A percentile compares a stretch with the other conserved stretches of the same genome.
Evolutionary conservation across 108 stramenopile genomes (phyloP).

Genomic region (Pseudonitzschia multistriata): DNA sequence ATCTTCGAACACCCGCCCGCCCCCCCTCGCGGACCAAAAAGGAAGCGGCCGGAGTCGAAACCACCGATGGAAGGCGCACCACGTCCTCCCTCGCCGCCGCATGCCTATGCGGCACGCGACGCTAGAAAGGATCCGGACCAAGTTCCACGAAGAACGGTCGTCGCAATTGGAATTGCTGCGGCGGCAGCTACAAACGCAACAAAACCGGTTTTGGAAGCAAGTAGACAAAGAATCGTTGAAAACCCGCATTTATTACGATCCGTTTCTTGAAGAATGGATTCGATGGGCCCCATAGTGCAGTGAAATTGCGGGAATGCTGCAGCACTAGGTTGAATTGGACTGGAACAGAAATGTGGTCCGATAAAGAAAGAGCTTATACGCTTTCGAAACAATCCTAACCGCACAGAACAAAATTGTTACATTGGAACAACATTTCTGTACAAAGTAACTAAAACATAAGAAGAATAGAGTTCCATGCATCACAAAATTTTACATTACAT

Average conservation of each 20-base stretch:
- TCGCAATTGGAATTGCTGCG: not conserved
- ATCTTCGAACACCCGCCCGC: conserved; percentile 10
- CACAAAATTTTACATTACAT: too few relatives aligned
- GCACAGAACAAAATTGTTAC: too few relatives aligned
- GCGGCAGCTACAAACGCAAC: not conserved
- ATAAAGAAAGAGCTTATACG: too few relatives aligned
- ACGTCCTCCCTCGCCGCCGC: conserved; percentile 3
- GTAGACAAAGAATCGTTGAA: not conserved
- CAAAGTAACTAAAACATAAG: too few relatives aligned
- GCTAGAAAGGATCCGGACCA: conserved; percentile 1
- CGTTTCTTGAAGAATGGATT: not conserved
- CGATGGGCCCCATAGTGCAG: not conserved
- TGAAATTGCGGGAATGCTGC: too few relatives aligned
- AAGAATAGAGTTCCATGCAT: too few relatives aligned
- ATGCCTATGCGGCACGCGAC: not conserved
- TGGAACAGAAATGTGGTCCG: too few relatives aligned
- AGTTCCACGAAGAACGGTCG: not conserved
- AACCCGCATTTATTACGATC: not conserved
- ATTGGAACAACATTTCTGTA: too few relatives aligned
- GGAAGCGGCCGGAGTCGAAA: not conserved
- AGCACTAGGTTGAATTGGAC: too few relatives aligned
- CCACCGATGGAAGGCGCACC: not conserved
- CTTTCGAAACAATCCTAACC: too few relatives aligned
- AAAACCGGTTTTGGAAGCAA: not conserved
- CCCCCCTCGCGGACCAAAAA: not conserved